Conservation (phyloP, 768 basidiomycete species). For the Pleurotus djamor region DNA sequence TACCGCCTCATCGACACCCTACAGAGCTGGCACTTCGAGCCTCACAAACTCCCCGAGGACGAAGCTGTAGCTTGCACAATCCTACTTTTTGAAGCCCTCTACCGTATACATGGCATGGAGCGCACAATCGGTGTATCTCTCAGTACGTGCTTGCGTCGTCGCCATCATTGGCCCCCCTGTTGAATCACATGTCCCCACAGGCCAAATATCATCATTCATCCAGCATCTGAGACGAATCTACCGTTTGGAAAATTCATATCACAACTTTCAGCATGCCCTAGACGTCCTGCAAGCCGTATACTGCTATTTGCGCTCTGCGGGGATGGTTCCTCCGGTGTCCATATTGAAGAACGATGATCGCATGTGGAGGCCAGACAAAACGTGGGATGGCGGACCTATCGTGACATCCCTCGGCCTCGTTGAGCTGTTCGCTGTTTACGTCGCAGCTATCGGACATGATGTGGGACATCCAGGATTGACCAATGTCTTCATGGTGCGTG, state of each 20-base stretch:
- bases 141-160: slow-evolving; percentile 36
- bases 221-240: slow-evolving; percentile 91
- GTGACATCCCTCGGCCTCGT: slow-evolving; percentile 51
- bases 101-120: slow-evolving; percentile 75
- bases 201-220: slow-evolving; percentile 74
- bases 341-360: slow-evolving; percentile 55
- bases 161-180: slow-evolving; percentile 3
- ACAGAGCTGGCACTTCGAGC: slow-evolving; percentile 89
- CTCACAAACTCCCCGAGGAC: slow-evolving; percentile 76
- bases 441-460: slow-evolving; percentile 97
- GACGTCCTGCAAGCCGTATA: slow-evolving; percentile 96
- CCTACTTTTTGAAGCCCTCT: slow-evolving; percentile 84
- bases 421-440: slow-evolving; percentile 81
- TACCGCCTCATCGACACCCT: slow-evolving; percentile 63
- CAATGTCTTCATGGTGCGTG: slow-evolving; percentile 88
- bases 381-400: slow-evolving; percentile 33
- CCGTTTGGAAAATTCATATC: slow-evolving; percentile 89
- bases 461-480: slow-evolving; percentile 95
- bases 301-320: slow-evolving; percentile 76
- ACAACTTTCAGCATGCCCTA: slow-evolving; percentile 96
- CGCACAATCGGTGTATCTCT: slow-evolving; percentile 56
- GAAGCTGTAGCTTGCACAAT: slow-evolving; percentile 81
- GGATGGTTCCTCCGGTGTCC: slow-evolving; percentile 76
- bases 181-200: slow-evolving; percentile 34
- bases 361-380: slow-evolving; percentile 34